These are phyloP conservation scores for Vickermania spadyakhi DNA, from an alignment of 208 protist species.

Conservation along the genomic window DNA sequence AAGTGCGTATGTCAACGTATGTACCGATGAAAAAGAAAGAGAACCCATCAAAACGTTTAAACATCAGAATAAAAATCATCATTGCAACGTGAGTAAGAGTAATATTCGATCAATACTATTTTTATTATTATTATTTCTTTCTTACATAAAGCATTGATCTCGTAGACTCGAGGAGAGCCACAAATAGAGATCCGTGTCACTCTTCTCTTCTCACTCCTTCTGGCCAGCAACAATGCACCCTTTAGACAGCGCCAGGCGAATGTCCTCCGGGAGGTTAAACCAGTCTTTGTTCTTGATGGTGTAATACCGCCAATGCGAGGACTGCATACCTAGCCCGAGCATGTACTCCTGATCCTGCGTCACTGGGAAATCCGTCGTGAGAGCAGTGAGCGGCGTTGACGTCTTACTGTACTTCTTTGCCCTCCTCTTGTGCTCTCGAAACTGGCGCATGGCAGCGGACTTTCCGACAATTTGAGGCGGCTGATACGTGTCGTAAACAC, in stretches of 20 bases:
- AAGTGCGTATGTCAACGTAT: too few species aligned
- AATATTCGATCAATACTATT: too few species aligned
- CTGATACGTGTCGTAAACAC: not conserved
- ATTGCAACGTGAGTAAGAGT: too few species aligned
- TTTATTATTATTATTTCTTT: too few species aligned
- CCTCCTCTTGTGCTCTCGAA: constrained; percentile 13
- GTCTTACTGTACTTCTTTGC: not conserved
- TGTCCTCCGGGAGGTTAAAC: constrained; percentile 5
- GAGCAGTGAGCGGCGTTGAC: not conserved
- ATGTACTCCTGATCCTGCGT: not conserved
- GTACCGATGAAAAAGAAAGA: too few species aligned
- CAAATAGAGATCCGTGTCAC: too few species aligned
- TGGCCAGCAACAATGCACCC: not conserved
- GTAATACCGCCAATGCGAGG: constrained; percentile 11
- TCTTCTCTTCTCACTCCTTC: not conserved
- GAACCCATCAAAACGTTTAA: too few species aligned
- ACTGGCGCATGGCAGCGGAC: constrained; percentile 23
- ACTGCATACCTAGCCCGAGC: constrained; percentile 1
- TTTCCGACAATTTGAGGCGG: constrained; percentile 17
- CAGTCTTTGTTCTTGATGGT: constrained; percentile 8
- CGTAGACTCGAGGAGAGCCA: too few species aligned
- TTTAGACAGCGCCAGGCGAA: constrained; percentile 7
- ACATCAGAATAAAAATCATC: too few species aligned
- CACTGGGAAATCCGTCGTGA: not conserved
- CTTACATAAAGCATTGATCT: too few species aligned